Evolutionary conservation across 306 rosid genomes (phyloP).

Genomic region (Oemleria cerasiformis): DNA sequence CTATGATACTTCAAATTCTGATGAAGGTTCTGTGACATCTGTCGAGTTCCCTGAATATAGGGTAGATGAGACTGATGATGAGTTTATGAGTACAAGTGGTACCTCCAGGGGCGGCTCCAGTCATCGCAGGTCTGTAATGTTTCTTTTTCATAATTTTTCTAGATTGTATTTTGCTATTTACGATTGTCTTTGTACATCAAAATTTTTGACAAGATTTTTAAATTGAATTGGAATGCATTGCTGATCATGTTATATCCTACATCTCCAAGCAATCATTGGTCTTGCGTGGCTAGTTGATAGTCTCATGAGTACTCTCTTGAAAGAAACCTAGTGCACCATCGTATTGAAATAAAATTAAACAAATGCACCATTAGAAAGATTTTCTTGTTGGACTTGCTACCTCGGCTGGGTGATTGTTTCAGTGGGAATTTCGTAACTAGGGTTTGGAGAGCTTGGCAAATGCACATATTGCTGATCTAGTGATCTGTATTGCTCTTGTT

Average conservation of each 20-base stretch:
- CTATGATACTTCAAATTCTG: constrained; percentile 73
- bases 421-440: not conserved
- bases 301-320: not conserved
- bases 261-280: not conserved
- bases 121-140: constrained; percentile 60
- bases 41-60: constrained; percentile 64
- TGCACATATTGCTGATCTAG: not conserved
- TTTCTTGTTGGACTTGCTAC: not conserved
- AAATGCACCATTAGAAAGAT: not conserved
- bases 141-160: constrained; percentile 2
- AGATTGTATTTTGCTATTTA: not conserved
- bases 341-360: not conserved
- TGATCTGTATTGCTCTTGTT: constrained; percentile 8
- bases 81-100: constrained; percentile 52
- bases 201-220: not conserved
- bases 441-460: not conserved
- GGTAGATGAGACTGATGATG: constrained; percentile 72
- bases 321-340: not conserved
- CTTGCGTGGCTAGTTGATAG: not conserved
- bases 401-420: not conserved
- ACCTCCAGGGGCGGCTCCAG: constrained; percentile 56
- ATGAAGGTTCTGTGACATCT: constrained; percentile 78
- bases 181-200: not conserved
- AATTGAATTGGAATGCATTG: not conserved
- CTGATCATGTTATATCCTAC: not conserved